Conservation (phyloP, 2,329 filamentous ascomycete genomes). For the Purpureocillium takamizusanense region DNA sequence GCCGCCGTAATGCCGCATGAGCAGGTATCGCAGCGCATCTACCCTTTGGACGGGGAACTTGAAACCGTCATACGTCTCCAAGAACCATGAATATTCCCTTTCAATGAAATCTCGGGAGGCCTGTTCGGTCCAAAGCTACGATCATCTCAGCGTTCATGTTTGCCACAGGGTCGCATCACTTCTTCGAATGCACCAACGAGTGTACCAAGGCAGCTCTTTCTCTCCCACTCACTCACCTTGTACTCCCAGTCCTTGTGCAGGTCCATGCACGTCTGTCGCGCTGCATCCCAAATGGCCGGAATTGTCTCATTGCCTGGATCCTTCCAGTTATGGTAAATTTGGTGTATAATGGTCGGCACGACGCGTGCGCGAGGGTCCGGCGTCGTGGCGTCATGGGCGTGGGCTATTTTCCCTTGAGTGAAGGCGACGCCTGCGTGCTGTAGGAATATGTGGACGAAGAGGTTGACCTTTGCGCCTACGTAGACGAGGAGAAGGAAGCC, state of each 20-base stretch:
- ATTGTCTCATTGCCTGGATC: conserved; percentile 4
- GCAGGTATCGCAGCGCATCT: conserved; percentile 75
- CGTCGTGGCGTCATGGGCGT: no score
- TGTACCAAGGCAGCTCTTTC: no score
- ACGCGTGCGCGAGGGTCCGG: not conserved
- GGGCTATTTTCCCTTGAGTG: no score
- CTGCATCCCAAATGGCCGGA: not conserved
- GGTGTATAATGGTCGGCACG: conserved; percentile 5
- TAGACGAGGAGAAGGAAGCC: no score
- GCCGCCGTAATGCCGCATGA: conserved; percentile 67
- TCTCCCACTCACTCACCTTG: conserved; percentile 4
- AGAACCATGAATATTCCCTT: conserved; percentile 68
- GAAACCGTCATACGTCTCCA: conserved; percentile 69
- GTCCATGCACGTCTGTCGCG: conserved; percentile 2
- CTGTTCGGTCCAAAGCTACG: conserved; percentile 61
- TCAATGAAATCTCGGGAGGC: conserved; percentile 63
- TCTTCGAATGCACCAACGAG: no score
- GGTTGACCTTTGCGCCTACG: no score
- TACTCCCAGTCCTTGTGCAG: conserved; percentile 5
- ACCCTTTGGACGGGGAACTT: conserved; percentile 62
- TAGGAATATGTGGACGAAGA: no score
- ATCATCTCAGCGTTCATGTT: not conserved
- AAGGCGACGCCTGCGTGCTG: no score
- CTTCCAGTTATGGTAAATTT: conserved; percentile 4
- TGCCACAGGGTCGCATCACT: no score